Percentiles rank a stretch among this genome's conserved stretches.
phyloP scores from a whole-genome alignment of 192 early-diverging fungal genomes.

The Podila minutissima region DNA sequence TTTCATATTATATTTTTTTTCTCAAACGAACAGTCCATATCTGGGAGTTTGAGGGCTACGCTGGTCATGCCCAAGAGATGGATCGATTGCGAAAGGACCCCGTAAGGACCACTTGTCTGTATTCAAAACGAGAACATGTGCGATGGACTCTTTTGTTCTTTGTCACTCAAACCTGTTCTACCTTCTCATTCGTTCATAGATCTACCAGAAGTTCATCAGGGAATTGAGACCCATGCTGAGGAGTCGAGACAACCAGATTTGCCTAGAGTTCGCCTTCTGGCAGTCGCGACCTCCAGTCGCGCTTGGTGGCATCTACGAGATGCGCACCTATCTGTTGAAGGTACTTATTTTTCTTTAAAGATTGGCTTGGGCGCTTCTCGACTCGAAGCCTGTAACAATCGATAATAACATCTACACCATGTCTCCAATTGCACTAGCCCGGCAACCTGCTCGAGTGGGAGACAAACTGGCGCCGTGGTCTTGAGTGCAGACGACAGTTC shows the following conservation, averaged over 20 bases:
- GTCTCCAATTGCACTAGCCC: slow-evolving; percentile 60
- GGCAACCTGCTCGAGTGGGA: slow-evolving; percentile 95
- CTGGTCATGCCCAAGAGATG: slow-evolving; percentile 77
- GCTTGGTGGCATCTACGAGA: slow-evolving; percentile 89
- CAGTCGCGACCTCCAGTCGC: slow-evolving; percentile 77
- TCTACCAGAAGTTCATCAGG: slow-evolving; percentile 71
- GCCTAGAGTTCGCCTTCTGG: slow-evolving; percentile 96
- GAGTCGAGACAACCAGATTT: slow-evolving; percentile 82
- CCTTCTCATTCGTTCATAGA: slow-evolving; percentile 29
- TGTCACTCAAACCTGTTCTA: not conserved
- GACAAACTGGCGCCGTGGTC: slow-evolving; percentile 86
- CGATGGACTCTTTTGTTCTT: not conserved
- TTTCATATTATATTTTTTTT: no score
- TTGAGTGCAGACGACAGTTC: slow-evolving; percentile 87
- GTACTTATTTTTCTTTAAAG: slow-evolving; percentile 27
- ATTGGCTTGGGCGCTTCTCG: not conserved
- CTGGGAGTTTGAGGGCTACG: slow-evolving; percentile 95
- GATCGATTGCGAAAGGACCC: slow-evolving; percentile 67
- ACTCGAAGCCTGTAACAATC: not conserved
- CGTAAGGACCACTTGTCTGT: slow-evolving; percentile 50
- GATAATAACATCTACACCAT: not conserved
- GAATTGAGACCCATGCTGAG: slow-evolving; percentile 75
- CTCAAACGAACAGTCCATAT: slow-evolving; percentile 73
- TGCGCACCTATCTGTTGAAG: slow-evolving; percentile 88
- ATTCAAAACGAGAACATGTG: not conserved